Percentiles rank a stretch among this genome's conserved stretches.
These are phyloP conservation scores for Prunella vulgaris DNA, from an alignment of 257 asterid genomes.

Conservation along the genomic window DNA sequence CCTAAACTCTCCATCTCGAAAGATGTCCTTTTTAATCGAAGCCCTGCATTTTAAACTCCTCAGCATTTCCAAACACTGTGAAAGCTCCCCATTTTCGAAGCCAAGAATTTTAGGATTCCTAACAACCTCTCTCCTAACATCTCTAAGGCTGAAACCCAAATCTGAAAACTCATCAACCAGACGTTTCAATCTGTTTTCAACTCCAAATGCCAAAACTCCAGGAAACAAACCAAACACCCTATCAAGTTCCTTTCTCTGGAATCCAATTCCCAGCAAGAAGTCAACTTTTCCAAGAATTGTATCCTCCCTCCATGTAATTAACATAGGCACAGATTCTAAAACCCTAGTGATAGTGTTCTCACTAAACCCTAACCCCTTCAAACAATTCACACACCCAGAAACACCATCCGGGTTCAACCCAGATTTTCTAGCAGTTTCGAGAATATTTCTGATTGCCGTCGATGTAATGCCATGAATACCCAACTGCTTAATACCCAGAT, in stretches of 20 bases:
- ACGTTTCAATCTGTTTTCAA: constrained; percentile 47
- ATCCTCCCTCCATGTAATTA: constrained; percentile 38
- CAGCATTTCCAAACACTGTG: constrained; percentile 58
- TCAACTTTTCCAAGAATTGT: constrained; percentile 31
- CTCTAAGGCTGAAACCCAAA: constrained; percentile 51
- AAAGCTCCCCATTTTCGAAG: constrained; percentile 75
- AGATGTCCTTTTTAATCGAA: constrained; percentile 47
- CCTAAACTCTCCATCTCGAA: constrained; percentile 47
- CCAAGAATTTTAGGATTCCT: constrained; percentile 65
- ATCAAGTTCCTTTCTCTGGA: constrained; percentile 41
- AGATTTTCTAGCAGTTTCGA: constrained; percentile 42
- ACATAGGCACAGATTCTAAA: constrained; percentile 57
- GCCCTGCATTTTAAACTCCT: constrained; percentile 64
- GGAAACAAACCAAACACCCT: constrained; percentile 48
- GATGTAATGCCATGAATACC: constrained; percentile 30
- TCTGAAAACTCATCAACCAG: constrained; percentile 60
- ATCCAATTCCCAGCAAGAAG: constrained; percentile 50
- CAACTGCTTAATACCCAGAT: constrained; percentile 25
- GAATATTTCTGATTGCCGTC: constrained; percentile 35
- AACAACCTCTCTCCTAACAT: constrained; percentile 47
- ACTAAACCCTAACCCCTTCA: constrained; percentile 50
- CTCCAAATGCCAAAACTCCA: constrained; percentile 38
- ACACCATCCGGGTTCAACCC: constrained; percentile 44
- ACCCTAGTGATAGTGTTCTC: constrained; percentile 39
- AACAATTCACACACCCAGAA: constrained; percentile 32